A percentile compares a stretch with the other conserved stretches of the same genome.
Conservation (phyloP, 2,329 filamentous ascomycete genomes). For the Xylaria sp. region DNA sequence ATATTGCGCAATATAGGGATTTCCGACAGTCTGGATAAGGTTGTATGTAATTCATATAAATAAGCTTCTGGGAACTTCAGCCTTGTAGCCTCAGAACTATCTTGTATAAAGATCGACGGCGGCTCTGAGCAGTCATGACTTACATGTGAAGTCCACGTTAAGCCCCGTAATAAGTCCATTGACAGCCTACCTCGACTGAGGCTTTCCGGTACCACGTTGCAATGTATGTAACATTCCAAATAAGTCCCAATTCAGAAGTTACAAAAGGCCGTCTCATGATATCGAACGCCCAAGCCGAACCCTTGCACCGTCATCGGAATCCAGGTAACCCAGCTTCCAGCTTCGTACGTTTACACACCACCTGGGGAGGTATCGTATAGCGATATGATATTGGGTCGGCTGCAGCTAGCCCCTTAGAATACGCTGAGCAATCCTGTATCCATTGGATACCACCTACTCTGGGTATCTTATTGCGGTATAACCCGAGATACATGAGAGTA, state of each 20-base stretch:
- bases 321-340: constrained; percentile 21
- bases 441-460: constrained; percentile 37
- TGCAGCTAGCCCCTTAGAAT: constrained; percentile 44
- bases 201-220: constrained; percentile 24
- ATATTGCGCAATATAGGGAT: constrained; percentile 33
- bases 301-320: constrained; percentile 31
- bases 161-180: neutral
- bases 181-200: neutral
- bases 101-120: constrained; percentile 23
- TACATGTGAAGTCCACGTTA: constrained; percentile 4
- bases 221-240: constrained; percentile 32
- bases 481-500: constrained; percentile 14
- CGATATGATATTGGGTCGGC: constrained; percentile 37
- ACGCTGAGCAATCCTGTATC: constrained; percentile 42
- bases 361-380: constrained; percentile 24
- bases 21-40: constrained; percentile 29
- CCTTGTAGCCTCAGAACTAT: neutral
- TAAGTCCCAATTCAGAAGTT: constrained; percentile 30
- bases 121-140: constrained; percentile 13
- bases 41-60: constrained; percentile 30
- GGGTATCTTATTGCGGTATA: constrained; percentile 20
- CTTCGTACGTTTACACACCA: constrained; percentile 19
- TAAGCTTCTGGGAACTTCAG: constrained; percentile 19
- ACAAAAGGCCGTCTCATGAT: constrained; percentile 25
- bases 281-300: constrained; percentile 13